A percentile compares a stretch with the other conserved stretches of the same genome.
Evolutionary conservation across 257 asterid genomes (phyloP).

Genomic region (Rhazya stricta): DNA sequence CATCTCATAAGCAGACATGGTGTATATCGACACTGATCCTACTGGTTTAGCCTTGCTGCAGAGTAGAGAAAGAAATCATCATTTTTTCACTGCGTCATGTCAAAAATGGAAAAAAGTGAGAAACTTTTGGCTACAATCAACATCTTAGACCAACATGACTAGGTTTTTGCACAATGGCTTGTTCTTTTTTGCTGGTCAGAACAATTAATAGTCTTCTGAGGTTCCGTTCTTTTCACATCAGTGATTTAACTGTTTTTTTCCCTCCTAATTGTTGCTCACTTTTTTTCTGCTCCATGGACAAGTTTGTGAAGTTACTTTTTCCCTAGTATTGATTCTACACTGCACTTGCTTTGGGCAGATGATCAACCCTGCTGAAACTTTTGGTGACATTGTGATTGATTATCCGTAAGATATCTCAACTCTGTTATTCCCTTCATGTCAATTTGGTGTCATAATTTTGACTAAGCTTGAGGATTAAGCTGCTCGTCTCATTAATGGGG

Average conservation of each 20-base stretch:
- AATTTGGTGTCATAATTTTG: neutral
- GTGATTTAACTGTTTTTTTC: neutral
- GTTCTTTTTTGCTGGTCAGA: neutral
- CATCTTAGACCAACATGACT: neutral
- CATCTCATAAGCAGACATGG: neutral
- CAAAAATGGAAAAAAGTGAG: neutral
- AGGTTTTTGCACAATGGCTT: neutral
- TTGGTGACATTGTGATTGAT: slow-evolving; percentile 98
- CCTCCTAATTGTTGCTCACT: neutral
- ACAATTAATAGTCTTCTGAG: neutral
- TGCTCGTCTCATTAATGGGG: neutral
- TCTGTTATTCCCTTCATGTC: slow-evolving; percentile 5
- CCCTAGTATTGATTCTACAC: slow-evolving; percentile 13
- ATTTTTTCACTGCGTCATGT: neutral
- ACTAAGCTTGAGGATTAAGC: neutral
- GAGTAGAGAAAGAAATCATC: neutral
- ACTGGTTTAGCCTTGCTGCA: neutral
- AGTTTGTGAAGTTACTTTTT: neutral
- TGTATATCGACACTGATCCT: neutral
- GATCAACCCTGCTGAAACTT: slow-evolving; percentile 97
- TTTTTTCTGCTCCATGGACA: neutral
- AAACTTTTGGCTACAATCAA: neutral
- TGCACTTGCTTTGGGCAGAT: slow-evolving; percentile 45
- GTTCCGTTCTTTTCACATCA: neutral
- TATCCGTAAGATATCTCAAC: slow-evolving; percentile 76